Conservation (phyloP, 345 rosid genomes). For the Crucihimalaya himalaica region DNA sequence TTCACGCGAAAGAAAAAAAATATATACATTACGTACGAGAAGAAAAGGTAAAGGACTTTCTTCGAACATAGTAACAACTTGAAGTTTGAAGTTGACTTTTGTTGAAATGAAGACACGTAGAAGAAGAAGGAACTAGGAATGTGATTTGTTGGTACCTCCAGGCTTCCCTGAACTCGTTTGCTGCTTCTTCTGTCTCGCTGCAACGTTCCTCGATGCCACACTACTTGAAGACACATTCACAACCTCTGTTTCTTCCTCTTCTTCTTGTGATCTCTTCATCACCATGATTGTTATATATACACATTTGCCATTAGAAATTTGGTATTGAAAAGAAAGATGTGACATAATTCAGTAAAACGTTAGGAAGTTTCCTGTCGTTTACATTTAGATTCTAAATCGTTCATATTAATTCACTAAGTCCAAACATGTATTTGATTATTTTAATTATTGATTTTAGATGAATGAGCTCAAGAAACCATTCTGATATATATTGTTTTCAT, state of each 20-base stretch:
- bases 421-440: neutral
- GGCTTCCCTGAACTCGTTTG: slow-evolving; percentile 24
- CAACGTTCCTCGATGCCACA: slow-evolving; percentile 5
- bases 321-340: neutral
- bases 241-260: slow-evolving; percentile 15
- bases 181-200: neutral
- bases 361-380: neutral
- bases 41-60: neutral
- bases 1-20: neutral
- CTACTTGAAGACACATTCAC: slow-evolving; percentile 24
- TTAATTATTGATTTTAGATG: neutral
- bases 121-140: neutral
- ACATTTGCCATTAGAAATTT: neutral
- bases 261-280: slow-evolving; percentile 19
- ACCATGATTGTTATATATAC: neutral
- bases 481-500: neutral
- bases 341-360: neutral
- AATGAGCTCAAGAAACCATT: neutral
- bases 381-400: neutral
- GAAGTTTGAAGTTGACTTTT: slow-evolving; percentile 8
- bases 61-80: neutral
- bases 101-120: neutral
- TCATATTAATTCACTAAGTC: neutral
- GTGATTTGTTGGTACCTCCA: slow-evolving; percentile 21
- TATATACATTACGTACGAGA: neutral